Percentiles rank a stretch among this genome's conserved stretches.
Conservation (phyloP, 208 protist species). For the Acanthamoeba sp. region DNA sequence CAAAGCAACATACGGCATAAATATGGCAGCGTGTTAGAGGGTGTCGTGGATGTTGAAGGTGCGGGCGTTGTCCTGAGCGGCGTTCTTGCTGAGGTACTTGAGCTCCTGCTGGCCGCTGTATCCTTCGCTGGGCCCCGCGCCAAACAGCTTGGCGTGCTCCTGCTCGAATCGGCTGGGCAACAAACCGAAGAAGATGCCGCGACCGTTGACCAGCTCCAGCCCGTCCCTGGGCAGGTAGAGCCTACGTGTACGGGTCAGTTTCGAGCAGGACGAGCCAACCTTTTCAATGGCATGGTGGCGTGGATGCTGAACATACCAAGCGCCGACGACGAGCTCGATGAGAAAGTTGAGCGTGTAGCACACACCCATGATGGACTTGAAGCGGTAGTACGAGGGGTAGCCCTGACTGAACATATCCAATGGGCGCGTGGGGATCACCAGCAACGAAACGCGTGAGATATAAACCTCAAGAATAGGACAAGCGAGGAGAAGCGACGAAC, state of each 20-base stretch:
- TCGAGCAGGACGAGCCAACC: too few relatives aligned
- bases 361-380: constrained; percentile 17
- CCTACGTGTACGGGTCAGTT: too few relatives aligned
- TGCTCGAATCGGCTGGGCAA: background rate
- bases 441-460: background rate
- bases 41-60: background rate
- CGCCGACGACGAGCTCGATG: background rate
- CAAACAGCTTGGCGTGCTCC: background rate
- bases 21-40: background rate
- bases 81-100: constrained; percentile 2
- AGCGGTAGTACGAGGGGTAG: background rate
- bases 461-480: background rate
- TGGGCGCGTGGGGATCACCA: too few relatives aligned
- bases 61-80: background rate
- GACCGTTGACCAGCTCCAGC: background rate
- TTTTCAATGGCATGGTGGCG: too few relatives aligned
- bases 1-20: too few relatives aligned
- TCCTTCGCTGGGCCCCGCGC: background rate
- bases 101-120: background rate
- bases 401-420: background rate
- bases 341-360: constrained; percentile 2
- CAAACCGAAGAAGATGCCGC: constrained; percentile 12
- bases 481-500: background rate
- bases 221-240: background rate
- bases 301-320: background rate